Evolutionary conservation across 352 stramenopile genomes (phyloP).

Genomic region (Phytophthora pini): DNA sequence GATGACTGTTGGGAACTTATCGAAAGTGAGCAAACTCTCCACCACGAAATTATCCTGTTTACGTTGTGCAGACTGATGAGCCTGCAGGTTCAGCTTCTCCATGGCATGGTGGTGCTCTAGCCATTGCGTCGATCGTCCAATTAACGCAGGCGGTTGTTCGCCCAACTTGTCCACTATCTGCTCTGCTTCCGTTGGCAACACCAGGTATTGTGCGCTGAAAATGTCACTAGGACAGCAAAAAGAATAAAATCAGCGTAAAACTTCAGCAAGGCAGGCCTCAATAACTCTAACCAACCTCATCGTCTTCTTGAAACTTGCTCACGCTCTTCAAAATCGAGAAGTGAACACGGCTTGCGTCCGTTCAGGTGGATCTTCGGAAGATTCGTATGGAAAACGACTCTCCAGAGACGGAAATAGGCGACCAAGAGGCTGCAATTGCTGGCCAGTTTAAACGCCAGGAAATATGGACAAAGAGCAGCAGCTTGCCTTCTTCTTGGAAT

Average conservation of each 20-base stretch:
- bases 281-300: constrained; percentile 24
- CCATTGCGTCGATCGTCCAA: constrained; percentile 76
- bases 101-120: constrained; percentile 88
- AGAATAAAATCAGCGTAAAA: not conserved
- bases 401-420: constrained; percentile 15
- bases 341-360: constrained; percentile 12
- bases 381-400: constrained; percentile 20
- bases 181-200: constrained; percentile 85
- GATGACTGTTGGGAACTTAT: constrained; percentile 91
- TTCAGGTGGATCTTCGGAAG: constrained; percentile 34
- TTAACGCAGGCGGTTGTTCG: constrained; percentile 60
- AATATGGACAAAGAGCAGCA: constrained; percentile 62
- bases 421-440: too few species aligned
- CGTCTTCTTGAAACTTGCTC: not conserved
- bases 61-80: constrained; percentile 90
- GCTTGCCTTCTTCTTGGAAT: constrained; percentile 82
- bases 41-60: constrained; percentile 95
- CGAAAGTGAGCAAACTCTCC: constrained; percentile 91
- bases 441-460: constrained; percentile 1
- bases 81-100: constrained; percentile 95
- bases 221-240: constrained; percentile 25
- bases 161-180: constrained; percentile 80
- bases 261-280: too few species aligned
- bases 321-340: constrained; percentile 17
- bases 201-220: constrained; percentile 56